Base-by-base conservation (phyloP, 2,329 filamentous ascomycete species). In the Aspergillus luchuensis region DNA sequence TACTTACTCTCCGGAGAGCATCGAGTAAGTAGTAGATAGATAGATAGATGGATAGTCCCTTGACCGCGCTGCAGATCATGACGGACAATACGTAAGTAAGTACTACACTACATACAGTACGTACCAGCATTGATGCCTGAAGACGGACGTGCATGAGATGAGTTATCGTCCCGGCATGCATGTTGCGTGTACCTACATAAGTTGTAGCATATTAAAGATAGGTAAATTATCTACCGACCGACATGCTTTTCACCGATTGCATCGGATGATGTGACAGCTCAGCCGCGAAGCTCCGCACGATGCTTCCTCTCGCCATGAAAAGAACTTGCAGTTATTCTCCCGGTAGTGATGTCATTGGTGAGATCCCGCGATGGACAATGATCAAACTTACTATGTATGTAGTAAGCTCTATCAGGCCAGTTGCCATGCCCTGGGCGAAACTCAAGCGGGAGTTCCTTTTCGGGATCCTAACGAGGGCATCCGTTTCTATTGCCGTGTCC, bases 161-260 rank as follows among this genome's bases (percentile, higher is more conserved):
- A 23, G 28, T 25, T 36, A 43, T 45, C 23, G 17, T n/a, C 21
- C 39, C 39, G 48, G 21, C 52, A 61, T 63, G 61, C 58, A 61
- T 52, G 56, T 50, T 58, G 47, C 54, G 51, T 56, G 61, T 61
- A 58, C 58, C 58, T 63, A 63, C 58, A 61, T 28, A 45, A 45
- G 17, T 19, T 19, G 39, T 19, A 45, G 41, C 4, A 5, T 11
- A 11, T 21, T 21, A 6, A 11, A 8, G 23, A 36, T 52, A 23
- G 15, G 8, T 17, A 17, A 33, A 13, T 10, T 41, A 33, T 41
- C 52, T 45, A 55, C 52, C 52, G 23, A 52, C 60, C 28, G 38
- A 56, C 56, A 50, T 54, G 43, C 21, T 33, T 33, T 60, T 51
- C 48, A 52, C 41, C 47, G 52, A 52, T 11, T 11, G 43, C 52